Evolutionary conservation across 2,329 filamentous ascomycete species (phyloP).

Genomic region (Fusarium poae): DNA sequence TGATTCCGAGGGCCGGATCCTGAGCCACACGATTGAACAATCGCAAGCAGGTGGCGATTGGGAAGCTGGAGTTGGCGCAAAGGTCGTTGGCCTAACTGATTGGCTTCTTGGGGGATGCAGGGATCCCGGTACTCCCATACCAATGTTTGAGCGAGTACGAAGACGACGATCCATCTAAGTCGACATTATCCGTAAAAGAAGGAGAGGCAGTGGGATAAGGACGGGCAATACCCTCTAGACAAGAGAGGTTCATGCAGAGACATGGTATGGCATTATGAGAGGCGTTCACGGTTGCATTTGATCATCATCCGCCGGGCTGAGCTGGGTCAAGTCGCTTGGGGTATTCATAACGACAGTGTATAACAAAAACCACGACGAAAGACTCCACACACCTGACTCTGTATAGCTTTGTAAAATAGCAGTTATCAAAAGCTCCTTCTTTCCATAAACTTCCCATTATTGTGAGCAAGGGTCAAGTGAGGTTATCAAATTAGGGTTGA

Average conservation of each 20-base stretch:
- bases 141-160: constrained; percentile 53
- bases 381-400: constrained; percentile 45
- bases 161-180: constrained; percentile 41
- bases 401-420: constrained; percentile 41
- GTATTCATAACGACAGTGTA: constrained; percentile 40
- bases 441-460: neutral
- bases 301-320: constrained; percentile 21
- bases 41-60: constrained; percentile 85
- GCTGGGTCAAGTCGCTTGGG: constrained; percentile 21
- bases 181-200: neutral
- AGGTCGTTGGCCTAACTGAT: constrained; percentile 91
- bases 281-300: constrained; percentile 38
- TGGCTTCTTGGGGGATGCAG: constrained; percentile 87
- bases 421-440: constrained; percentile 7
- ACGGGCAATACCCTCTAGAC: neutral
- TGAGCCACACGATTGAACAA: constrained; percentile 94
- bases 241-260: neutral
- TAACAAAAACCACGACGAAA: constrained; percentile 40
- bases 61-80: constrained; percentile 83
- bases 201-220: neutral
- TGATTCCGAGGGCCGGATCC: constrained; percentile 84
- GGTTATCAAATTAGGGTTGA: neutral
- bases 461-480: neutral
- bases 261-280: constrained; percentile 28
- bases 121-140: constrained; percentile 53